Percentiles rank a stretch among this genome's conserved stretches.
phyloP scores from a whole-genome alignment of 495 filamentous ascomycete species.

The Neurospora discreta region DNA sequence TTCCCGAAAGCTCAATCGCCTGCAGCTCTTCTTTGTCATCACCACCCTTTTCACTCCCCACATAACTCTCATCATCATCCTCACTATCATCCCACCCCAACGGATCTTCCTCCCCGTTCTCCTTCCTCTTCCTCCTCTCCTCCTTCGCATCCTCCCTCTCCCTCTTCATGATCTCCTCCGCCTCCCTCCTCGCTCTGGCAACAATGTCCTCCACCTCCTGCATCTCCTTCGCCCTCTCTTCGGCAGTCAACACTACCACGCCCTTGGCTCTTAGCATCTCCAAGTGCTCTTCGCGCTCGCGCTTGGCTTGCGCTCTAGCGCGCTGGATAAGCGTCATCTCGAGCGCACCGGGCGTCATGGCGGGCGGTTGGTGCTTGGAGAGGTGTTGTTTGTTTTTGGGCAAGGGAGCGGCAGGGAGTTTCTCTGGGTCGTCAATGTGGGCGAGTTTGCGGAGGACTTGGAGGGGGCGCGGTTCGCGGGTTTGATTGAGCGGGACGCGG shows the following conservation, averaged over 20 bases:
- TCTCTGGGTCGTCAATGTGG: slow-evolving; percentile 51
- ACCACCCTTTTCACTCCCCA: slow-evolving; percentile 25
- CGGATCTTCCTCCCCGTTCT: slow-evolving; percentile 38
- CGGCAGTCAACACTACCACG: slow-evolving; percentile 70
- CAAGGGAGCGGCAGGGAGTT: slow-evolving; percentile 9
- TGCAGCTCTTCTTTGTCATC: slow-evolving; percentile 26
- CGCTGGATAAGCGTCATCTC: slow-evolving; percentile 53
- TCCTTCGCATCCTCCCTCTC: slow-evolving; percentile 63
- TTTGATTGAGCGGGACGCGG: slow-evolving; percentile 45
- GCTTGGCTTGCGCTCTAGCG: slow-evolving; percentile 68
- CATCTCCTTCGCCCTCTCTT: slow-evolving; percentile 68
- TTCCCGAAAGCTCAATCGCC: slow-evolving; percentile 35
- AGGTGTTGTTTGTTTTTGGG: slow-evolving; percentile 15
- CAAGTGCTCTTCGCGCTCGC: slow-evolving; percentile 68
- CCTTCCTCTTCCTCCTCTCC: slow-evolving; percentile 39
- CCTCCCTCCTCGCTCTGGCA: slow-evolving; percentile 71
- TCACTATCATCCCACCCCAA: slow-evolving; percentile 46
- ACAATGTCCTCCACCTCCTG: slow-evolving; percentile 79
- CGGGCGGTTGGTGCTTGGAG: slow-evolving; percentile 16
- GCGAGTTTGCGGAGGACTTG: slow-evolving; percentile 61
- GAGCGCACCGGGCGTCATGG: slow-evolving; percentile 59
- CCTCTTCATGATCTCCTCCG: slow-evolving; percentile 60
- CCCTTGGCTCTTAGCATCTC: slow-evolving; percentile 67
- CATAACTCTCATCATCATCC: slow-evolving; percentile 41
- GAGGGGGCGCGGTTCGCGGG: slow-evolving; percentile 53